Conservation (phyloP, 192 early-diverging fungal genomes). For the Coemansia sp. region DNA sequence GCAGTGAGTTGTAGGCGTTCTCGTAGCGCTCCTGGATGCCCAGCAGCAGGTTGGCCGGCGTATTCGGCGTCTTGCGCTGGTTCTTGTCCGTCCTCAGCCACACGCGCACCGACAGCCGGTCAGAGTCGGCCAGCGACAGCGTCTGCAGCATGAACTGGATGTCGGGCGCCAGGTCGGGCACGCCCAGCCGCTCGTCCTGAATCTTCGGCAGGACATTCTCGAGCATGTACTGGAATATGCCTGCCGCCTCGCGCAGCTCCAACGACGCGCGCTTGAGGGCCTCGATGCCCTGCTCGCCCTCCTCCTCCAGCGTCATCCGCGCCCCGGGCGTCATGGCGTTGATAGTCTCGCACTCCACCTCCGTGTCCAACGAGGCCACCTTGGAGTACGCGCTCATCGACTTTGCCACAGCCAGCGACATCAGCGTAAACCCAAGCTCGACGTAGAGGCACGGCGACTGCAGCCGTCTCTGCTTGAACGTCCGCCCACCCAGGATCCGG, state of each 20-base stretch:
- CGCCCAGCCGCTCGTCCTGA: conserved; percentile 21
- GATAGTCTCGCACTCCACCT: conserved; percentile 48
- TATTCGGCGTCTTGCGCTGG: conserved; percentile 44
- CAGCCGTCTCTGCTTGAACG: conserved; percentile 37
- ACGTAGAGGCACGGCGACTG: conserved; percentile 47
- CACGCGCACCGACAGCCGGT: conserved; percentile 49
- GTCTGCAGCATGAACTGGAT: conserved; percentile 53
- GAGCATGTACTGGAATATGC: conserved; percentile 44
- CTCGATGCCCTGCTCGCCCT: conserved; percentile 41
- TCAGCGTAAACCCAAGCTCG: conserved; percentile 48
- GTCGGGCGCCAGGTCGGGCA: conserved; percentile 46
- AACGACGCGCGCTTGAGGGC: conserved; percentile 45
- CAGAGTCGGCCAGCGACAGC: conserved; percentile 50
- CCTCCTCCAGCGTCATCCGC: conserved; percentile 17
- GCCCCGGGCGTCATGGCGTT: conserved; percentile 45
- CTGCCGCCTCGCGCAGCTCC: conserved; percentile 49
- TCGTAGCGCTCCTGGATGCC: conserved; percentile 49
- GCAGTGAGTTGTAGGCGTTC: conserved; percentile 33
- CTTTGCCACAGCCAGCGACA: conserved; percentile 44
- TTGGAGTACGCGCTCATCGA: conserved; percentile 51
- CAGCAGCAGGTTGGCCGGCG: conserved; percentile 46
- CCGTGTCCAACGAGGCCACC: conserved; percentile 45
- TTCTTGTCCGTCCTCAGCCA: conserved; percentile 48
- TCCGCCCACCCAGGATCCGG: conserved; percentile 22
- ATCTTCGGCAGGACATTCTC: conserved; percentile 43